These are phyloP conservation scores for Zarea fungicola DNA, from an alignment of 2,329 filamentous ascomycete species.

Conservation along the genomic window DNA sequence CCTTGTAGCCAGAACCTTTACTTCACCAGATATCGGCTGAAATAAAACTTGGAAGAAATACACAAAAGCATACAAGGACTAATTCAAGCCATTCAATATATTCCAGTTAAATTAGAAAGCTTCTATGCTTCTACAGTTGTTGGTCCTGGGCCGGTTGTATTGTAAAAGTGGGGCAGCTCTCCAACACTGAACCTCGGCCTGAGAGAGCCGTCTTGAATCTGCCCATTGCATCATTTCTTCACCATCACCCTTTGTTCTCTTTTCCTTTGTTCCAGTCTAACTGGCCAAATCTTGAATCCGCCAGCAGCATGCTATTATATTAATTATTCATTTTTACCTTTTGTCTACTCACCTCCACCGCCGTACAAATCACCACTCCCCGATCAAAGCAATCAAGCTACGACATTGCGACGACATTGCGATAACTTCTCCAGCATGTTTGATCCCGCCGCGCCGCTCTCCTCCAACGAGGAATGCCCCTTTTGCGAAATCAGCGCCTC, in stretches of 20 bases:
- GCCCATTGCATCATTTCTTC: background rate
- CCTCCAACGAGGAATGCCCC: constrained; percentile 43
- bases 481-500: constrained; percentile 55
- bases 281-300: no score
- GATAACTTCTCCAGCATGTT: constrained; percentile 25
- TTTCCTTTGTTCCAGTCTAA: background rate
- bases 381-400: background rate
- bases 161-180: constrained; percentile 6
- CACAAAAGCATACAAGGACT: no score
- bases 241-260: background rate
- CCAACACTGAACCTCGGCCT: constrained; percentile 8
- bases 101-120: no score
- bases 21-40: no score
- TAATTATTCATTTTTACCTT: background rate
- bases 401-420: background rate
- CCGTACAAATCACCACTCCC: background rate
- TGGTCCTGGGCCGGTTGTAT: no score
- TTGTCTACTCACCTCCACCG: background rate
- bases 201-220: background rate
- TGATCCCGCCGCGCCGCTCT: constrained; percentile 29
- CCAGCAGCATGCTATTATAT: background rate
- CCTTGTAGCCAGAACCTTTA: no score
- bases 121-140: background rate
- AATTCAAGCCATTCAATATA: no score
- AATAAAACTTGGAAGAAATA: no score